Evolutionary conservation across 805 yeast genomes (phyloP), one percentile per base, ranked within the genome.

Genomic region (Kodamaea laetipori): DNA sequence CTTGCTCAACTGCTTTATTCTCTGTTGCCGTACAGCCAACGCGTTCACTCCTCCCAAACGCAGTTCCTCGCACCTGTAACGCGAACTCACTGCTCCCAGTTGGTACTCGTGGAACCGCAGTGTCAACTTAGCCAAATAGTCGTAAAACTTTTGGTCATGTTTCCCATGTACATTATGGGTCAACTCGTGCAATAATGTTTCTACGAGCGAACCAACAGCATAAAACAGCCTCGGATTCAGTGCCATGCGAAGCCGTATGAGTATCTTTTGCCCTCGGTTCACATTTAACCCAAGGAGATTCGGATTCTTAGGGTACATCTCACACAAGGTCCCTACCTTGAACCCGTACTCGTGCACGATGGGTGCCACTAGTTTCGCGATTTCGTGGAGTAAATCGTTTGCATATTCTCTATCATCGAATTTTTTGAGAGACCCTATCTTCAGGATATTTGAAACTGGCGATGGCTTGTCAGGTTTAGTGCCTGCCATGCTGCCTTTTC

Each of bases 171-270:
- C 58, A 59, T 89, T 90, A 60, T 92, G 98, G 1, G 88, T 78
- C 32, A 92, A 69, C 60, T 92, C 98, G 62, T 92, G 98, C 4
- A 92, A 67, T 81, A 90, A 77, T 0, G 96, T 89, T 1, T 90
- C 96, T 18, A 90, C 57, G 1, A 90, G 64, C 39, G 81, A 81
- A 3, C 80, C 73, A 62, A 82, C 66, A 1, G 90, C 83, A 13
- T 81, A 58, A 58, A 90, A 90, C 61, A 59, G 62, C 10, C 61
- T 44, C n/a, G 62, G 63, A 53, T 84, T 77, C 15, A 66, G 60
- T 5, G 81, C 78, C 23, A 76, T 74, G 44, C 98, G 69, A 26
- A 92, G 66, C 45, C 97, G 61, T 8, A 92, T 56, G 58, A 84
- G 74, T 13, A 92, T 81, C 58, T 84, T 85, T 46, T 68, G 68